A percentile compares a stretch with the other conserved stretches of the same genome.
Conservation (phyloP, 1,139 yeast genomes). For the Geotrichum reessii region DNA sequence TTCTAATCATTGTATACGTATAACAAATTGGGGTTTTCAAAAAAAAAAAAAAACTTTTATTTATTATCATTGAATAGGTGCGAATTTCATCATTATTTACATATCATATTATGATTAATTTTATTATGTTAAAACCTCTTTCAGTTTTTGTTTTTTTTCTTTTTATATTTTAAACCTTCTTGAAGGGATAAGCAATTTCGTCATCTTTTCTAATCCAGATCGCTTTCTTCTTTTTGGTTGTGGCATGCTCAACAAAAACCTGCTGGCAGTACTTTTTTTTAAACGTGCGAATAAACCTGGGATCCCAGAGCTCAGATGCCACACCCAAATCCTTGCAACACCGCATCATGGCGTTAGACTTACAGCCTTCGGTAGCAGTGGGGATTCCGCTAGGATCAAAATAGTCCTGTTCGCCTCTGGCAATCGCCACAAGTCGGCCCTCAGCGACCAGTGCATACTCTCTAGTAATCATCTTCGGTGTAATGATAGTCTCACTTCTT, state of each 20-base stretch:
- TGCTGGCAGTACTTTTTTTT: conserved; percentile 74
- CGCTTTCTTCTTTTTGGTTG: conserved; percentile 78
- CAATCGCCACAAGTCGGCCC: conserved; percentile 84
- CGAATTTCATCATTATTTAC: background rate
- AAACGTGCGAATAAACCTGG: conserved; percentile 74
- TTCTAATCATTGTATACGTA: background rate
- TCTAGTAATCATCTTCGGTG: conserved; percentile 61
- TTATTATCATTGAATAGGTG: background rate
- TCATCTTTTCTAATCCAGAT: conserved; percentile 75
- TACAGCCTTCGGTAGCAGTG: conserved; percentile 96
- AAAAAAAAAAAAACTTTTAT: too few relatives aligned
- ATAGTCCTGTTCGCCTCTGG: conserved; percentile 94
- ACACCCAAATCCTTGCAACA: conserved; percentile 96
- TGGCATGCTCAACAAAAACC: conserved; percentile 77
- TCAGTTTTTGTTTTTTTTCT: too few relatives aligned
- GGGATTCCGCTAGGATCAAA: conserved; percentile 83
- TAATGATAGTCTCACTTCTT: conserved; percentile 73
- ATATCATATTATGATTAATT: background rate
- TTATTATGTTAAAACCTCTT: background rate
- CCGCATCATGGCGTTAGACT: conserved; percentile 93
- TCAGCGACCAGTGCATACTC: conserved; percentile 85
- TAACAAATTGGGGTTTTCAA: too few relatives aligned
- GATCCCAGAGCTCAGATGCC: conserved; percentile 97
- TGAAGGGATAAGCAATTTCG: conserved; percentile 72
- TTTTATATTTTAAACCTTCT: conserved; percentile 27